Percentiles rank a stretch among this genome's conserved stretches.
These are phyloP conservation scores for Ramaria sp. DNA, from an alignment of 768 basidiomycete genomes.

Conservation along the genomic window DNA sequence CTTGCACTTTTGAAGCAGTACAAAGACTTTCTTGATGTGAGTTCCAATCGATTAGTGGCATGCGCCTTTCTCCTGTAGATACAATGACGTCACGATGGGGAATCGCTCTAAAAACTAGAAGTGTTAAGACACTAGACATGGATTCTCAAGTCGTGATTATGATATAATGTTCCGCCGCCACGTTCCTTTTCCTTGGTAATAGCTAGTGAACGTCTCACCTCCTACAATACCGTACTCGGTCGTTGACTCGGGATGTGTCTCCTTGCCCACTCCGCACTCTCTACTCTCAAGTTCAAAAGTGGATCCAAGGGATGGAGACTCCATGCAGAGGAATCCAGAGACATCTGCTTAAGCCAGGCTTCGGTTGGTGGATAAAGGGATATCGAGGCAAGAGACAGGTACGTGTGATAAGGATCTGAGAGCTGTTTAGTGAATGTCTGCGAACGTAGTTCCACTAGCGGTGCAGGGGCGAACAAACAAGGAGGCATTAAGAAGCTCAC, in stretches of 20 bases:
- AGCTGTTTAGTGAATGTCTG: neutral
- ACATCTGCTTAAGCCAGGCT: conserved; percentile 9
- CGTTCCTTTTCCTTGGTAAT: too few relatives aligned
- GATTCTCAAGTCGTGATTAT: too few relatives aligned
- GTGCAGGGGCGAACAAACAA: too few relatives aligned
- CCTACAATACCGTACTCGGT: too few relatives aligned
- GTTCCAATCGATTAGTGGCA: too few relatives aligned
- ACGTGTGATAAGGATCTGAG: conserved; percentile 91
- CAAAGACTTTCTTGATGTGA: too few relatives aligned
- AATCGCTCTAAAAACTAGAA: too few relatives aligned
- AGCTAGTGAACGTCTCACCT: too few relatives aligned
- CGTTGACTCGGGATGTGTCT: conserved; percentile 37
- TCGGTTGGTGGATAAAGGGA: conserved; percentile 48
- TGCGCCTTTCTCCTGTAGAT: too few relatives aligned
- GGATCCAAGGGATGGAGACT: conserved; percentile 52
- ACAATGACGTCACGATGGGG: too few relatives aligned
- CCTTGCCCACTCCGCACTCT: conserved; percentile 59
- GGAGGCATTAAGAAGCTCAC: conserved; percentile 27
- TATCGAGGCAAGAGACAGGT: conserved; percentile 75
- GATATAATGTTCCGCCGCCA: too few relatives aligned
- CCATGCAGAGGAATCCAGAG: conserved; percentile 31
- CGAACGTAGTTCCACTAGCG: neutral
- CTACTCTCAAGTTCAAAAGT: conserved; percentile 54
- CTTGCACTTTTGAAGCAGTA: neutral
- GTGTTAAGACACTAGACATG: too few relatives aligned